These are phyloP conservation scores for Malassezia restricta DNA, from an alignment of 1,284 basidiomycete species.

Conservation along the genomic window DNA sequence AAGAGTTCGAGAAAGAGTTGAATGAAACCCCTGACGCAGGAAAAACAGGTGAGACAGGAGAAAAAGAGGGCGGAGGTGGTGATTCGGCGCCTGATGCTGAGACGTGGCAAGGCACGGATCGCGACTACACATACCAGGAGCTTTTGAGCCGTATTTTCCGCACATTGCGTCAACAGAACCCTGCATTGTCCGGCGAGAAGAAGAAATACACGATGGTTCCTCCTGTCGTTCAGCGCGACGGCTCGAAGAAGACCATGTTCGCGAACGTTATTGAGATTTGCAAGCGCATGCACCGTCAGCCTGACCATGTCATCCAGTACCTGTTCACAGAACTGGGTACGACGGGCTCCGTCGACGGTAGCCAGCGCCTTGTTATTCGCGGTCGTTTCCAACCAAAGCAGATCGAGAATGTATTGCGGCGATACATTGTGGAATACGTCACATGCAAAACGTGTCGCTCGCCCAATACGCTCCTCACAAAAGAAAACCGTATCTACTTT, in stretches of 20 bases:
- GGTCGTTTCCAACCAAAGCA: conserved; percentile 98
- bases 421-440: conserved; percentile 98
- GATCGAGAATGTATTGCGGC: conserved; percentile 88
- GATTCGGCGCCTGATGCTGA: conserved; percentile 14
- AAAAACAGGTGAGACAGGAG: conserved; percentile 41
- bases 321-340: conserved; percentile 98
- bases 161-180: conserved; percentile 84
- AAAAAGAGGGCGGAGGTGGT: conserved; percentile 16
- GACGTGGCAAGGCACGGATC: conserved; percentile 73
- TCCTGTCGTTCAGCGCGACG: conserved; percentile 83
- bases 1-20: conserved; percentile 46
- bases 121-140: conserved; percentile 91
- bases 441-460: conserved; percentile 99
- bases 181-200: conserved; percentile 61
- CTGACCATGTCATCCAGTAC: conserved; percentile 98
- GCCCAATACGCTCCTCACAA: conserved; percentile 84
- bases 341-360: conserved; percentile 84
- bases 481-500: conserved; percentile 99
- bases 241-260: conserved; percentile 91
- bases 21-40: conserved; percentile 50
- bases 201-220: conserved; percentile 96
- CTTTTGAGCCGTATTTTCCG: conserved; percentile 85
- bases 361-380: conserved; percentile 84
- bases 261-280: conserved; percentile 95
- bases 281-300: conserved; percentile 94